Evolutionary conservation across 228 moss, liverwort and hornwort genomes (phyloP).

Genomic region (Sphagnum fallax): DNA sequence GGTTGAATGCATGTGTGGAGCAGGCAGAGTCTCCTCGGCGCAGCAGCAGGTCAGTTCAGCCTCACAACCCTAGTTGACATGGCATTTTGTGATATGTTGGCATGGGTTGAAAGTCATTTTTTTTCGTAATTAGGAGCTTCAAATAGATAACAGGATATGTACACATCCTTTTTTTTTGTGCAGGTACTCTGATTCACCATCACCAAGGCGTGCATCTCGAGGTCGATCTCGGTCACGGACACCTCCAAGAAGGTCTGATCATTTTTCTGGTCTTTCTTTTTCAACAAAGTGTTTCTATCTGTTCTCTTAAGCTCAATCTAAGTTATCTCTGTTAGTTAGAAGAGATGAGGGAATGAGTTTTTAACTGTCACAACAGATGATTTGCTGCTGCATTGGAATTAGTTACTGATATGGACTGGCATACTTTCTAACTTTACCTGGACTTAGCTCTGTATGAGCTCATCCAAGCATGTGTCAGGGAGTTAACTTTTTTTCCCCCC

Average conservation of each 20-base stretch:
- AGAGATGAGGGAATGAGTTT: background rate
- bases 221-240: constrained; percentile 42
- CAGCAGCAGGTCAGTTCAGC: too few relatives aligned
- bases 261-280: background rate
- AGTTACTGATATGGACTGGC: background rate
- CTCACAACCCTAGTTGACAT: constrained; percentile 1
- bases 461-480: too few relatives aligned
- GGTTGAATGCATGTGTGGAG: background rate
- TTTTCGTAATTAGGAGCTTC: background rate
- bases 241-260: constrained; percentile 33
- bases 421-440: background rate
- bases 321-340: background rate
- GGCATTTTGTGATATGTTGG: background rate
- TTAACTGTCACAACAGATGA: background rate
- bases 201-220: constrained; percentile 44
- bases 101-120: background rate
- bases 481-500: too few relatives aligned
- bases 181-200: constrained; percentile 54
- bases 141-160: background rate
- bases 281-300: background rate
- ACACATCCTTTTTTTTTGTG: background rate
- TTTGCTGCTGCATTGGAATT: background rate
- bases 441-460: too few relatives aligned
- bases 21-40: background rate
- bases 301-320: background rate